Conservation (phyloP, 495 filamentous ascomycete species). For the Saxophila tyrrhenica region DNA sequence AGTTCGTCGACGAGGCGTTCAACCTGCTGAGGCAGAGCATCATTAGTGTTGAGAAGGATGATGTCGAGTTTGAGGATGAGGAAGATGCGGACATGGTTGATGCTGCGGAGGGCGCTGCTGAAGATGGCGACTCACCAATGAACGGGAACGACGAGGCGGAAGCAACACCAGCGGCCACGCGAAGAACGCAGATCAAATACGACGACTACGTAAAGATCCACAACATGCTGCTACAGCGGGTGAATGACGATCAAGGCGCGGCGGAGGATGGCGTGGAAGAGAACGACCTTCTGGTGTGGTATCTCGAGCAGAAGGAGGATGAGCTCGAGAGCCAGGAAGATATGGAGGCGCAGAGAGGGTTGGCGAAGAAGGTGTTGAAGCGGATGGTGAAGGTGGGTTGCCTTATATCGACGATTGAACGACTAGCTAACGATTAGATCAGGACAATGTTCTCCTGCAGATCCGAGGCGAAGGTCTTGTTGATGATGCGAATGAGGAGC, state of each 20-base stretch:
- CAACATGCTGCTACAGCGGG: conserved; percentile 66
- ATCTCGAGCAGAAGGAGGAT: conserved; percentile 83
- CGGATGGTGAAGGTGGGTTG: conserved; percentile 82
- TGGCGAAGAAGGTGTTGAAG: conserved; percentile 84
- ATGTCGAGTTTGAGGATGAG: conserved; percentile 89
- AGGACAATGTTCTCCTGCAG: conserved; percentile 90
- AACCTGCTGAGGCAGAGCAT: conserved; percentile 85
- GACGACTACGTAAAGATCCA: conserved; percentile 89
- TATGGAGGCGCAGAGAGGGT: conserved; percentile 56
- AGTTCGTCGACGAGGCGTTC: conserved; percentile 83
- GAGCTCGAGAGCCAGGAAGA: conserved; percentile 74
- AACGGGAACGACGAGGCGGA: conserved; percentile 29
- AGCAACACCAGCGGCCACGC: conserved; percentile 31
- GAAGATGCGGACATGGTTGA: conserved; percentile 37
- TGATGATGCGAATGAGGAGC: conserved; percentile 41
- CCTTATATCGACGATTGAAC: neutral
- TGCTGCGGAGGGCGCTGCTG: conserved; percentile 27
- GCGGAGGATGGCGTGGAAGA: conserved; percentile 82
- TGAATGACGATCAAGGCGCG: conserved; percentile 63
- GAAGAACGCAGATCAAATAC: conserved; percentile 81
- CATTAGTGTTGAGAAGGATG: conserved; percentile 95
- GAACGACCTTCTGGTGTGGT: conserved; percentile 79
- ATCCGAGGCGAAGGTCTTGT: conserved; percentile 75
- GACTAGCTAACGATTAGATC: conserved; percentile 9
- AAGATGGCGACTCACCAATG: conserved; percentile 64